Evolutionary conservation across 352 stramenopile species (phyloP).

Genomic region (Globisporangium parvum): DNA sequence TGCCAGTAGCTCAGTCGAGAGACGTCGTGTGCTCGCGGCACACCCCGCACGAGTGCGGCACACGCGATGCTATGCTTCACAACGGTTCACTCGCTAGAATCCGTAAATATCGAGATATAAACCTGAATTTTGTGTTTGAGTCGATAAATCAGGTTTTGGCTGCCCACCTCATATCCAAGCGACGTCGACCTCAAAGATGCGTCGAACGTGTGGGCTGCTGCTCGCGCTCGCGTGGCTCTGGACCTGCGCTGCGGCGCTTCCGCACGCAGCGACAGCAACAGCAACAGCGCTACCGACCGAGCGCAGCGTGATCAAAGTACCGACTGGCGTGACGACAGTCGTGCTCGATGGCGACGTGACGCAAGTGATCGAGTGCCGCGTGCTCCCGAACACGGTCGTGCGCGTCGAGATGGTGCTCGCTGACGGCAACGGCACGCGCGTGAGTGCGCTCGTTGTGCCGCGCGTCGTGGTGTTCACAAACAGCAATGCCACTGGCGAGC

Average conservation of each 20-base stretch:
- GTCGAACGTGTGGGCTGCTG: no score
- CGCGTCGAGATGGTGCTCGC: slow-evolving; percentile 36
- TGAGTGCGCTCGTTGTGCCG: slow-evolving; percentile 26
- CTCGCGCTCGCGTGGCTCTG: neutral
- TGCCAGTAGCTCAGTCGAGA: no score
- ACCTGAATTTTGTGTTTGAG: neutral
- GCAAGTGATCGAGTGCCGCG: slow-evolving; percentile 39
- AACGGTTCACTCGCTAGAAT: neutral
- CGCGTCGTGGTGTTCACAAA: slow-evolving; percentile 33
- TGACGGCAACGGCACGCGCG: slow-evolving; percentile 31
- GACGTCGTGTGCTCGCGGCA: no score
- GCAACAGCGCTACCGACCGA: no score
- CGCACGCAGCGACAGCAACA: neutral
- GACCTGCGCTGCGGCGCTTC: neutral
- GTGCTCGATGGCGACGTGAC: slow-evolving; percentile 27
- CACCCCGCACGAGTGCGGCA: no score
- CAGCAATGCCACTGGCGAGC: slow-evolving; percentile 12
- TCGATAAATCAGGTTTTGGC: no score
- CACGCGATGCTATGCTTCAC: no score
- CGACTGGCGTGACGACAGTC: slow-evolving; percentile 43
- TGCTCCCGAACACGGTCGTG: slow-evolving; percentile 32
- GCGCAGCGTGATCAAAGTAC: slow-evolving; percentile 19
- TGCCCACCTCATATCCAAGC: no score
- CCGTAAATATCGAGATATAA: neutral
- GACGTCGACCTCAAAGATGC: no score